phyloP scores from a whole-genome alignment of 164 flowering plant species.

The Vitis riparia region DNA sequence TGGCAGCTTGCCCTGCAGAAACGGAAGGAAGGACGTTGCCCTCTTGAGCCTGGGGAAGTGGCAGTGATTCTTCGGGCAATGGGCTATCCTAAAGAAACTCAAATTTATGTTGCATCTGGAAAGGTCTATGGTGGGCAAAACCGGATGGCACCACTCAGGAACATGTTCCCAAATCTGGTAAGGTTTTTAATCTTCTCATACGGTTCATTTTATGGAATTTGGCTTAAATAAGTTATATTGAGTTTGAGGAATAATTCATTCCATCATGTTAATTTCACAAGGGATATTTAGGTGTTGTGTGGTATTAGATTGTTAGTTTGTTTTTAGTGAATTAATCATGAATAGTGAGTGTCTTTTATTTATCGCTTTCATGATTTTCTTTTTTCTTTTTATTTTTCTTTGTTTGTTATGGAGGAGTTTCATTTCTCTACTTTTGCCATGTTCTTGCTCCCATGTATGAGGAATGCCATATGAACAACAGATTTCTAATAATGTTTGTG shows the following conservation, averaged over 20 bases:
- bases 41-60: constrained; percentile 98
- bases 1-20: constrained; percentile 97
- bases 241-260: no score
- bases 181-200: constrained; percentile 7
- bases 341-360: no score
- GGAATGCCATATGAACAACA: neutral
- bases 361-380: no score
- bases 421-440: no score
- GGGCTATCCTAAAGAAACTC: constrained; percentile 99
- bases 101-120: constrained; percentile 98
- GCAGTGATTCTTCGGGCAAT: constrained; percentile 95
- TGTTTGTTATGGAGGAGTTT: no score
- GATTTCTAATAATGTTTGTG: neutral
- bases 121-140: constrained; percentile 98
- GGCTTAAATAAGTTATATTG: neutral
- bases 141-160: constrained; percentile 96
- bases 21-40: constrained; percentile 98
- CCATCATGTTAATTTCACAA: neutral
- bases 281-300: neutral
- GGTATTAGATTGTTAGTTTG: neutral
- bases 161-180: constrained; percentile 98
- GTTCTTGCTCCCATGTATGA: no score
- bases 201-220: neutral
- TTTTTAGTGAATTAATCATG: no score
- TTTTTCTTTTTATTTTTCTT: no score